phyloP scores from a whole-genome alignment of 345 rosid species.

The Ceriops tagal region DNA sequence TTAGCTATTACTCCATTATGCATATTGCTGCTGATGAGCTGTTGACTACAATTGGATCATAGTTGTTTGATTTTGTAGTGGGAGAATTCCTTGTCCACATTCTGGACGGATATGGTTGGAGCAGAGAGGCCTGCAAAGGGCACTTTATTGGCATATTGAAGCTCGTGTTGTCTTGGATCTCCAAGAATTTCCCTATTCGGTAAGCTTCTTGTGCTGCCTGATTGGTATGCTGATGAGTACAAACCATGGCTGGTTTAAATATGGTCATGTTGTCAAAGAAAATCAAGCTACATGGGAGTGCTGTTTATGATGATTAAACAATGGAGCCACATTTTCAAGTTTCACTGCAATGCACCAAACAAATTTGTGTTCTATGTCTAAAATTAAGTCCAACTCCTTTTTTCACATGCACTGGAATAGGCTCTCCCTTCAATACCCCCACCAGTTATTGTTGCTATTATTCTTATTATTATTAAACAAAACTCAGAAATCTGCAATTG shows the following conservation, averaged over 20 bases:
- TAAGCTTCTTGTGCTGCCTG: constrained; percentile 27
- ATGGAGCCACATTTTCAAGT: too few relatives aligned
- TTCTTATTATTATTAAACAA: too few relatives aligned
- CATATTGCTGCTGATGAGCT: too few relatives aligned
- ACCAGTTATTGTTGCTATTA: too few relatives aligned
- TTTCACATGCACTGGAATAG: too few relatives aligned
- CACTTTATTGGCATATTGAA: constrained; percentile 96
- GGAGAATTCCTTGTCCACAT: constrained; percentile 86
- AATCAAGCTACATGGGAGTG: not conserved
- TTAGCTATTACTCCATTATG: too few relatives aligned
- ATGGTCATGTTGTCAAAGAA: not conserved
- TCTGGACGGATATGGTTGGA: constrained; percentile 97
- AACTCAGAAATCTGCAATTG: too few relatives aligned
- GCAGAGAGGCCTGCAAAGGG: constrained; percentile 91
- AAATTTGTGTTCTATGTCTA: too few relatives aligned
- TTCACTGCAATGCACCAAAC: too few relatives aligned
- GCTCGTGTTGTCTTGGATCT: constrained; percentile 97
- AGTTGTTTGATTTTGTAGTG: constrained; percentile 38
- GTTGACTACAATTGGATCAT: not conserved
- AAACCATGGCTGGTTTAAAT: not conserved
- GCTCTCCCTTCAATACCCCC: too few relatives aligned
- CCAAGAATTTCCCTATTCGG: constrained; percentile 61
- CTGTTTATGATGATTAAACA: too few relatives aligned
- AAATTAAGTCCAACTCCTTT: too few relatives aligned
- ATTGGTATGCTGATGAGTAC: not conserved